A percentile compares a stretch with the other conserved stretches of the same genome.
These are phyloP conservation scores for Ustilago curta DNA, from an alignment of 1,284 basidiomycete genomes.

Conservation along the genomic window DNA sequence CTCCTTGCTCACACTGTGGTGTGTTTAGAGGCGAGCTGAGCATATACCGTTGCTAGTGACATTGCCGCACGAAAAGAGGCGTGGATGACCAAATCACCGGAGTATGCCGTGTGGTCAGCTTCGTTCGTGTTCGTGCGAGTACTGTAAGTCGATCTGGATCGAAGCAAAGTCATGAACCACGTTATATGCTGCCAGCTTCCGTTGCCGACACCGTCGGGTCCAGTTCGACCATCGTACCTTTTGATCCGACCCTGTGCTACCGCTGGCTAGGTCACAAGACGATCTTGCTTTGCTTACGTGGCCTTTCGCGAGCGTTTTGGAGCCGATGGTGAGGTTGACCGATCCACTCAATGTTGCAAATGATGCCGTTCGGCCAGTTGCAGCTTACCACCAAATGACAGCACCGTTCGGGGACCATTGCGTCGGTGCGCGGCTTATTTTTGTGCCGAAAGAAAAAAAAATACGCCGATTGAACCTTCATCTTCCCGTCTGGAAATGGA, in stretches of 20 bases:
- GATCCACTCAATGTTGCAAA: background rate
- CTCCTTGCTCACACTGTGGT: background rate
- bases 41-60: background rate
- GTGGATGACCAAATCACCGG: no score
- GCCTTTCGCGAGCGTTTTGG: background rate
- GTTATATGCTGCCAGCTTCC: no score
- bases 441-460: slow-evolving; percentile 1
- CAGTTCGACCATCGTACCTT: background rate
- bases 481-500: background rate
- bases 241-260: background rate
- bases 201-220: background rate
- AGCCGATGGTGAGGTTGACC: slow-evolving; percentile 11
- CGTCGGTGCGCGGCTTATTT: slow-evolving; percentile 1
- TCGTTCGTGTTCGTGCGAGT: background rate
- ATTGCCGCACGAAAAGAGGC: slow-evolving; percentile 4
- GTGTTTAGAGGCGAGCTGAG: background rate
- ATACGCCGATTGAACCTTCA: slow-evolving; percentile 1
- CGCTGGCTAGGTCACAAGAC: background rate
- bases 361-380: background rate
- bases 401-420: background rate
- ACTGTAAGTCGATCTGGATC: no score
- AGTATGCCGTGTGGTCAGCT: background rate
- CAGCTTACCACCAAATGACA: background rate
- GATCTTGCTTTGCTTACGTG: background rate
- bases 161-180: no score